Conservation (phyloP, 495 filamentous ascomycete genomes). For the Talaromyces nanjingensis region DNA sequence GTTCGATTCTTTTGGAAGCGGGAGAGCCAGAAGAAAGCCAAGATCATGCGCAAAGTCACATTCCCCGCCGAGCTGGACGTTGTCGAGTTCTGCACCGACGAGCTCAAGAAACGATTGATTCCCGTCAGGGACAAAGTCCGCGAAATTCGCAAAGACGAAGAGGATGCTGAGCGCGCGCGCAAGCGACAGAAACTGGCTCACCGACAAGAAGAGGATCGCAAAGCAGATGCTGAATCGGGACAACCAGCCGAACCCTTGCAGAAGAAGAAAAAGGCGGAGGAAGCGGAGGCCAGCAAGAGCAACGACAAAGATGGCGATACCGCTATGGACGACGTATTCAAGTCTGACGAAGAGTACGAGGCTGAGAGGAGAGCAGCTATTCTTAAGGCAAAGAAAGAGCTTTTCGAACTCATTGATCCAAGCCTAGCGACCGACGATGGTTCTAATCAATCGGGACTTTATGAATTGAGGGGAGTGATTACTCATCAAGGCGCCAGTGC, state of each 20-base stretch:
- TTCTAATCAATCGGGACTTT: slow-evolving; percentile 85
- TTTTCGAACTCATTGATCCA: slow-evolving; percentile 65
- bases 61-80: slow-evolving; percentile 91
- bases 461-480: slow-evolving; percentile 88
- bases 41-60: slow-evolving; percentile 98
- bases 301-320: slow-evolving; percentile 56
- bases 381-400: slow-evolving; percentile 72
- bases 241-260: slow-evolving; percentile 36
- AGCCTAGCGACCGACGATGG: slow-evolving; percentile 67
- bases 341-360: slow-evolving; percentile 89
- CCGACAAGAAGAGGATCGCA: slow-evolving; percentile 49
- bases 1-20: slow-evolving; percentile 97
- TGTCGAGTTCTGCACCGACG: slow-evolving; percentile 91
- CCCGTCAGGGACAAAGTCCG: slow-evolving; percentile 92
- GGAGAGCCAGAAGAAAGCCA: slow-evolving; percentile 92
- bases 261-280: slow-evolving; percentile 49
- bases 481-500: slow-evolving; percentile 97
- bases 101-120: slow-evolving; percentile 72
- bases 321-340: slow-evolving; percentile 70
- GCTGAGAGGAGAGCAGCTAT: slow-evolving; percentile 71
- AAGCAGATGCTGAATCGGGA: slow-evolving; percentile 32
- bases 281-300: slow-evolving; percentile 38
- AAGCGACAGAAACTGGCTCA: slow-evolving; percentile 79
- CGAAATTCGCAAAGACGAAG: slow-evolving; percentile 89
- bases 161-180: slow-evolving; percentile 77